Conservation (phyloP, 495 filamentous ascomycete genomes). For the Aspergillus leporis region DNA sequence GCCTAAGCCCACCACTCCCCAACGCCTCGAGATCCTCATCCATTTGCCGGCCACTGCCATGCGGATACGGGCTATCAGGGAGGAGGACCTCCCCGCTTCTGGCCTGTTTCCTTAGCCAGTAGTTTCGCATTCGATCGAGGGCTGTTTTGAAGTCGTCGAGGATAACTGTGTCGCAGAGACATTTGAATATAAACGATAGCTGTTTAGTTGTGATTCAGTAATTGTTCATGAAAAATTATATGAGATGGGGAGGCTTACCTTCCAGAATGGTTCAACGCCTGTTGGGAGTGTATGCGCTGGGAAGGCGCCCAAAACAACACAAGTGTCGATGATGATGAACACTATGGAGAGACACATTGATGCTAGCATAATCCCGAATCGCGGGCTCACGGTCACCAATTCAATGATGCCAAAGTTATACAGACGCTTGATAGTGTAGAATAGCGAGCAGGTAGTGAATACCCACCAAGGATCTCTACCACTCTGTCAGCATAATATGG, state of each 20-base stretch:
- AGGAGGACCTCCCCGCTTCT: conserved; percentile 17
- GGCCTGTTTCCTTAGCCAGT: conserved; percentile 30
- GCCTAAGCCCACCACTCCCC: neutral
- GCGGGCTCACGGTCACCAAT: conserved; percentile 50
- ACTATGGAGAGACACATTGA: conserved; percentile 55
- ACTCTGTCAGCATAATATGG: neutral
- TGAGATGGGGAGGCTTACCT: conserved; percentile 26
- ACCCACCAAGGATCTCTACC: conserved; percentile 65
- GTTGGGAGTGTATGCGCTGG: conserved; percentile 25
- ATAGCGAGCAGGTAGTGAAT: conserved; percentile 49
- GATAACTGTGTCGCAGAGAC: conserved; percentile 58
- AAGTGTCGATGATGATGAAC: conserved; percentile 54
- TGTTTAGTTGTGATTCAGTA: conserved; percentile 7
- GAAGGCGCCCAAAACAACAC: conserved; percentile 35
- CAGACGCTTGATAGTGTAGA: conserved; percentile 54
- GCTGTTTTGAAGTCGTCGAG: conserved; percentile 65
- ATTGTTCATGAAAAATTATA: neutral
- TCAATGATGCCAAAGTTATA: conserved; percentile 53
- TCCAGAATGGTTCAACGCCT: conserved; percentile 45
- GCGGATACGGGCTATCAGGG: neutral
- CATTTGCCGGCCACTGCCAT: too few species aligned
- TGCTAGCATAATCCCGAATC: conserved; percentile 56
- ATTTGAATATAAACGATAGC: conserved; percentile 60
- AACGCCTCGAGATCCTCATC: conserved; percentile 1
- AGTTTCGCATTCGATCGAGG: conserved; percentile 38